Conservation (phyloP, 371 early-diverging fungal species). For the Syncephalastrum sp. region DNA sequence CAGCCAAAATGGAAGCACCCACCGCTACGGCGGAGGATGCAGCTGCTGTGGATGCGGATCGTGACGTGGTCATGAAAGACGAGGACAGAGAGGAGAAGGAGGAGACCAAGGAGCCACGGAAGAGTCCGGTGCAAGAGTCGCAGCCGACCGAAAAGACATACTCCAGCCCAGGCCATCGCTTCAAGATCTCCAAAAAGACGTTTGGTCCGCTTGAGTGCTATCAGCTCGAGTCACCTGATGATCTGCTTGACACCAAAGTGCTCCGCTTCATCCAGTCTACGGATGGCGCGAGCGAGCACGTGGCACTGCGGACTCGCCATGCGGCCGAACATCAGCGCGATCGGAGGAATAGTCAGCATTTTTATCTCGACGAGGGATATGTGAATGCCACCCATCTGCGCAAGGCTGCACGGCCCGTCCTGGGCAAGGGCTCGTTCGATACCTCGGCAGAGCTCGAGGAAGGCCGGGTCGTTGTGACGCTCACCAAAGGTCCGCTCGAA, state of each 20-base stretch:
- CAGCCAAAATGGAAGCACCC: constrained; percentile 3
- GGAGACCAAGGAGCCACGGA: no score
- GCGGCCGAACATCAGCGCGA: constrained; percentile 16
- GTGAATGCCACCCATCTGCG: constrained; percentile 57
- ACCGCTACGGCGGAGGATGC: constrained; percentile 6
- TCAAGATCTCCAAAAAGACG: constrained; percentile 18
- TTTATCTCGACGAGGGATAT: constrained; percentile 46
- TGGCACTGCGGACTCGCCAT: constrained; percentile 31
- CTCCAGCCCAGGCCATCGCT: constrained; percentile 8
- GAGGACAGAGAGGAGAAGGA: no score
- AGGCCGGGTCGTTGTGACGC: constrained; percentile 21
- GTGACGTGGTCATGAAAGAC: constrained; percentile 1
- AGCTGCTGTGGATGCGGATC: not conserved
- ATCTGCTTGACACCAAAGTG: constrained; percentile 34
- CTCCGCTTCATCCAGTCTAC: constrained; percentile 33
- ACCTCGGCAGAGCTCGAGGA: constrained; percentile 25
- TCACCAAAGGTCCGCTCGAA: constrained; percentile 39
- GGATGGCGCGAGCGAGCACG: constrained; percentile 33
- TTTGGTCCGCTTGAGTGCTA: constrained; percentile 28
- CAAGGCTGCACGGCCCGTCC: constrained; percentile 46
- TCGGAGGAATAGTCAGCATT: constrained; percentile 21
- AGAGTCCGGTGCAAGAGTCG: not conserved
- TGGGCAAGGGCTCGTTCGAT: constrained; percentile 51
- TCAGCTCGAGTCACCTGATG: constrained; percentile 32
- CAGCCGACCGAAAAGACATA: constrained; percentile 5